Evolutionary conservation across 2,329 filamentous ascomycete genomes (phyloP), one percentile per base, ranked within the genome.

Genomic region (Drechslera avenae): DNA sequence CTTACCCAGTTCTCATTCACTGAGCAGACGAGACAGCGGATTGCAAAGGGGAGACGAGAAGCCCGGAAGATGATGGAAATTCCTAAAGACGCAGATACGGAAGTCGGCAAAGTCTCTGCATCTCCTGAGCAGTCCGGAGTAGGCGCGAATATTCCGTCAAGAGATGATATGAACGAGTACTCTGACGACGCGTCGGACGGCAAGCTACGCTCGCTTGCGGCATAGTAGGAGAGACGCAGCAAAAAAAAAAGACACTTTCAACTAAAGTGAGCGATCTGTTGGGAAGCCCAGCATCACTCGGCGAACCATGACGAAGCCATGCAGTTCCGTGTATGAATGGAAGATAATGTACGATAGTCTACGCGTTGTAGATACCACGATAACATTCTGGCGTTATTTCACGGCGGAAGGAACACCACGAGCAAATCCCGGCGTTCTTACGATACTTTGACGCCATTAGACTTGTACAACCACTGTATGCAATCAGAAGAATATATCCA

Each of bases 1-100:
- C 77, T 91, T 23, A 78, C 77, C 23, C 77, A 82, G 21, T 81
- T 91, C 58, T 83, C 79, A 1, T 76, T 74, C 57, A 68, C 64
- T 1, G 45, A 59, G 23, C 37, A 58, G 40, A 46, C 45, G 10
- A 57, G 50, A 13, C 39, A 33, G 10, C 42, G 39, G 9, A 47
- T 52, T 12, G 50, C 30, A 39, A 34, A 46, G 13, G 40, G 34
- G 28, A 53, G 56, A 44, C 26, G 51, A 14, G 26, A 50, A 31
- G 50, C 46, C 10, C 45, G 46, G n/a, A 49, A 56, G 41, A 42
- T 50, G 17, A 26, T 57, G 17, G 9, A 33, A 12, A 19, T 34
- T 14, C 26, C 39, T 14, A 37, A 21, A 14, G 48, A 36, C 13
- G 32, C 16, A n/a, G 19, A 14, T 16, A 48, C 36, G 34, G 28